These are phyloP conservation scores for Populus simonii DNA, from an alignment of 345 rosid species.

Conservation along the genomic window DNA sequence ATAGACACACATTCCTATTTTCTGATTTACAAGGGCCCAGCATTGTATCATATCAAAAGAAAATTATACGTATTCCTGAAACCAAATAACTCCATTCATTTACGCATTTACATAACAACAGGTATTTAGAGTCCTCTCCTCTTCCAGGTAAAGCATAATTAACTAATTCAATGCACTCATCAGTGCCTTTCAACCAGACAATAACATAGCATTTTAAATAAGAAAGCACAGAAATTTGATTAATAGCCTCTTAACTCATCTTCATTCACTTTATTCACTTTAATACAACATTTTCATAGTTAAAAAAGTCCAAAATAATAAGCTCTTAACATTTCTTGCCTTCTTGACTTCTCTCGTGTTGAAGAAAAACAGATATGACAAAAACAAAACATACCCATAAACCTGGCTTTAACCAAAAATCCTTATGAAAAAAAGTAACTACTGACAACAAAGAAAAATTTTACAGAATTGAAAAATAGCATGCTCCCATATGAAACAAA, in stretches of 20 bases:
- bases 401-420: not conserved
- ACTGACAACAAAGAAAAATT: not conserved
- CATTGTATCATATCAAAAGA: not conserved
- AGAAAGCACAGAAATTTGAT: not conserved
- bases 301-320: not conserved
- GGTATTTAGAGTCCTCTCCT: not conserved
- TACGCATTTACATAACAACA: not conserved
- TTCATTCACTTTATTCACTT: not conserved
- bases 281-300: not conserved
- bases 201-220: not conserved
- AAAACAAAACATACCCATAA: not conserved
- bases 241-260: not conserved
- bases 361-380: not conserved
- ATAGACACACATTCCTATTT: not conserved
- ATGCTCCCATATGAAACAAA: not conserved
- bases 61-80: not conserved
- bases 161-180: no score
- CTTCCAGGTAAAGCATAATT: not conserved
- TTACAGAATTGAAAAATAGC: not conserved
- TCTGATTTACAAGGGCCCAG: not conserved
- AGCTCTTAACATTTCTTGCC: not conserved
- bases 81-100: not conserved
- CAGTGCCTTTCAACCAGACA: not conserved
- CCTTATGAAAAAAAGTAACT: not conserved
- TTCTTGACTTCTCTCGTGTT: not conserved